Percentiles rank a stretch among this genome's conserved stretches.
phyloP scores from a whole-genome alignment of 345 rosid genomes.

The Pugionium dolabratum region DNA sequence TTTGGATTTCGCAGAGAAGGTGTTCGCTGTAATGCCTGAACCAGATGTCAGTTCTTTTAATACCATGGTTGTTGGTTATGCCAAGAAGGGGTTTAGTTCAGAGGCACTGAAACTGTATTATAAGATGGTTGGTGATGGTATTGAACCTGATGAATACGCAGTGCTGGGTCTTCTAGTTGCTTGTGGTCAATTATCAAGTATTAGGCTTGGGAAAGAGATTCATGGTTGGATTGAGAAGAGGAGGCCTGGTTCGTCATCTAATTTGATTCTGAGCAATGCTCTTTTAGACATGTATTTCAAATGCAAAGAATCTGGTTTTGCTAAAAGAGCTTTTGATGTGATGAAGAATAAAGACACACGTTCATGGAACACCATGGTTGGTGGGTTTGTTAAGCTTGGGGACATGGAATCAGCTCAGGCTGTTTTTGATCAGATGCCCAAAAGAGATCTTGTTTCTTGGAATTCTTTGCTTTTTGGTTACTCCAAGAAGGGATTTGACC shows the following conservation, averaged over 20 bases:
- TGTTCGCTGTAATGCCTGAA: constrained; percentile 47
- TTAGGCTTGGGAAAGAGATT: constrained; percentile 50
- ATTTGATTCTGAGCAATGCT: constrained; percentile 55
- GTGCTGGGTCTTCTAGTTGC: constrained; percentile 52
- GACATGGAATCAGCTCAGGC: constrained; percentile 45
- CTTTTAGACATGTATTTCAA: constrained; percentile 53
- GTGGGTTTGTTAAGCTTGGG: constrained; percentile 52
- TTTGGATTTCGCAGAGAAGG: constrained; percentile 45
- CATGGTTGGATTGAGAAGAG: constrained; percentile 53
- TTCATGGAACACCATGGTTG: constrained; percentile 60
- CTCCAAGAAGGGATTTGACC: constrained; percentile 46
- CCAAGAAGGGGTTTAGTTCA: constrained; percentile 47
- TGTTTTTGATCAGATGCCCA: constrained; percentile 50
- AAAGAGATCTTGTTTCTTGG: constrained; percentile 54
- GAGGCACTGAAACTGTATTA: constrained; percentile 52
- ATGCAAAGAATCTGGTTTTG: constrained; percentile 46
- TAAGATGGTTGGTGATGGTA: constrained; percentile 37
- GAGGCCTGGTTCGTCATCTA: constrained; percentile 42
- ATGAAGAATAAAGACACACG: constrained; percentile 43
- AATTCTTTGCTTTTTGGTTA: constrained; percentile 54
- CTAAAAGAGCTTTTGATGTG: constrained; percentile 42
- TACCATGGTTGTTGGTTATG: constrained; percentile 56
- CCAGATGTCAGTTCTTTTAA: constrained; percentile 55
- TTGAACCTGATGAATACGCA: constrained; percentile 43
- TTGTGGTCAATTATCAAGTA: constrained; percentile 50